These are phyloP conservation scores for Mycena filopes DNA, from an alignment of 768 basidiomycete species.

Conservation along the genomic window DNA sequence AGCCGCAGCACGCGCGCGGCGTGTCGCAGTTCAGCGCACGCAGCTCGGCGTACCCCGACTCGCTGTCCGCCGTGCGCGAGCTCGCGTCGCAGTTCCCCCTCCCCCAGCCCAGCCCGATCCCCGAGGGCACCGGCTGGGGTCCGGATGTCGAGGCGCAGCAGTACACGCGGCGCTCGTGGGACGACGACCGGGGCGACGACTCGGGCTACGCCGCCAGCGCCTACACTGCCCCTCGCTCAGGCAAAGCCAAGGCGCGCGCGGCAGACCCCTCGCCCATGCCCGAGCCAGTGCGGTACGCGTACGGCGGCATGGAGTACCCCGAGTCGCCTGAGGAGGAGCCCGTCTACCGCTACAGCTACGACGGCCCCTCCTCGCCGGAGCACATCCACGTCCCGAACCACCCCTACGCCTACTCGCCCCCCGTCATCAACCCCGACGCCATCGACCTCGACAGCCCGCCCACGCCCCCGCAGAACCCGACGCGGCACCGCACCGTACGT, in stretches of 20 bases:
- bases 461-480: background rate
- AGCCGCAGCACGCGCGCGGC: constrained; percentile 16
- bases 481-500: constrained; percentile 16
- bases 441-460: background rate
- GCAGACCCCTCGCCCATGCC: background rate
- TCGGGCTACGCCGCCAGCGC: no score
- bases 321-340: constrained; percentile 20
- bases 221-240: no score
- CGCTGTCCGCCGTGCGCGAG: constrained; percentile 58
- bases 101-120: constrained; percentile 10
- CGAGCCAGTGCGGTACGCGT: constrained; percentile 8
- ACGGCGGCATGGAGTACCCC: constrained; percentile 26
- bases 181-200: background rate
- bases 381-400: background rate
- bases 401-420: constrained; percentile 15
- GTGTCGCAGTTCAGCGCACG: constrained; percentile 31
- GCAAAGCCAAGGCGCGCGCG: no score
- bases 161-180: background rate
- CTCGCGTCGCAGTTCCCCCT: constrained; percentile 66
- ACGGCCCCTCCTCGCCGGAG: constrained; percentile 25
- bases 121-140: constrained; percentile 20
- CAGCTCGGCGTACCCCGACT: constrained; percentile 52
- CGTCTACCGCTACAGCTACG: constrained; percentile 30
- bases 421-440: background rate
- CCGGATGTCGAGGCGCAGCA: constrained; percentile 20